Base-by-base conservation (phyloP, 78 protist species). In the Kipferlia bialata region DNA sequence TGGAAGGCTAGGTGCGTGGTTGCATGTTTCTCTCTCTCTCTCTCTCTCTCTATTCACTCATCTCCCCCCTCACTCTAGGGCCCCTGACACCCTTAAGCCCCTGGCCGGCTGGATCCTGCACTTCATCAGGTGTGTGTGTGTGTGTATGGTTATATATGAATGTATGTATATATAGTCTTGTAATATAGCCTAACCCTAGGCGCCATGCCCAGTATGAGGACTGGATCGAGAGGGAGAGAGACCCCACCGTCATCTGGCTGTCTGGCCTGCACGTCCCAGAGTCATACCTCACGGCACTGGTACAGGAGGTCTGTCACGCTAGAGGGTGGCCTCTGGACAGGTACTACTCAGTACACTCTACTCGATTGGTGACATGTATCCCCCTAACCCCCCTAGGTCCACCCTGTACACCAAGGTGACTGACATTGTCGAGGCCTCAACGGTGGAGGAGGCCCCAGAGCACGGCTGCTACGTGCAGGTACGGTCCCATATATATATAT, bases 221-320 rank as follows among this genome's bases (percentile, higher is more conserved):
- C 28, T 86, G 90, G 90, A 39, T 80, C 28, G 62, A 54, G 41
- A 39, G 32, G 22, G 63, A 59, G 39, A 82, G 84, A 20, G 87
- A 84, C 44, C 91, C 93, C 20, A 26, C 13, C 54, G 87, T 82
- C 28, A 85, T 91, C 79, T 88, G 93, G 93, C 87, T 91, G 55
- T 67, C 91, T 0, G 93, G 93, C 15, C 81, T 91, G 31, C 85
- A 83, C 77, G 57, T 91, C 22, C 96, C 96, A 0, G 91, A 88
- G 61, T 64, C 92, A 12, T 88, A 75, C 77, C 70, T 88, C 18
- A 75, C 88, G 22, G 92, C 96, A 6, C 73, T 86, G 34, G 84
- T 91, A 29, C 96, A 91, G 73, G 80, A 83, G 24, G 79, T 92
- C 28, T 86, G 93, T 80, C 82, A 91, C 10, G 0, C 20, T 31